phyloP scores from a whole-genome alignment of 352 stramenopile species.

The Globisporangium paddicum region DNA sequence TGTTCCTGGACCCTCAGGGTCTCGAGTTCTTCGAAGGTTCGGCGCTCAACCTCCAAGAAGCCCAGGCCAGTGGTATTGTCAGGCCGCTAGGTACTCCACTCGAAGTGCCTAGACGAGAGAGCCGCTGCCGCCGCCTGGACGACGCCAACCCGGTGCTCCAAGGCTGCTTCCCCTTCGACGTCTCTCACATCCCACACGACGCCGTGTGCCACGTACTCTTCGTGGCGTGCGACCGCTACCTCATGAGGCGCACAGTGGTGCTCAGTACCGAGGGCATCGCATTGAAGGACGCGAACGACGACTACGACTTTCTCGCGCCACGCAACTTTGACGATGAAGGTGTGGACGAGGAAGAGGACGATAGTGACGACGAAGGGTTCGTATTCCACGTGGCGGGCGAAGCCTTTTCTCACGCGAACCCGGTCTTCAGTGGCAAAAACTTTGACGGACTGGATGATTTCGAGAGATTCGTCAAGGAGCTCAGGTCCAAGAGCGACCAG shows the following conservation, averaged over 20 bases:
- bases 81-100: not conserved
- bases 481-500: constrained; percentile 18
- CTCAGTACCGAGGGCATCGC: constrained; percentile 49
- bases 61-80: constrained; percentile 2
- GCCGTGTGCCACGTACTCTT: constrained; percentile 56
- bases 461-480: constrained; percentile 39
- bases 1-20: constrained; percentile 25
- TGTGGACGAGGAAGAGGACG: constrained; percentile 21
- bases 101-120: not conserved
- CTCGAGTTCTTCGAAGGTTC: constrained; percentile 4
- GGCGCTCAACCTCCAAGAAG: constrained; percentile 7
- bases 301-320: constrained; percentile 12
- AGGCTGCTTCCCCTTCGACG: constrained; percentile 37
- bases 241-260: constrained; percentile 55
- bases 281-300: constrained; percentile 22
- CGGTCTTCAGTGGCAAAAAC: constrained; percentile 34
- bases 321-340: constrained; percentile 16
- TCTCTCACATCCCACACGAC: constrained; percentile 35
- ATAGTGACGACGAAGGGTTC: constrained; percentile 29
- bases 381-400: constrained; percentile 51
- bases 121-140: constrained; percentile 14
- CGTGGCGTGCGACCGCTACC: constrained; percentile 47
- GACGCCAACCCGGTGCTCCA: constrained; percentile 23
- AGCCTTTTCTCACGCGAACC: constrained; percentile 49
- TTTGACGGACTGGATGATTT: constrained; percentile 50